Conservation (phyloP, 2,329 filamentous ascomycete species). For the Scopulariopsis brevicaulis region DNA sequence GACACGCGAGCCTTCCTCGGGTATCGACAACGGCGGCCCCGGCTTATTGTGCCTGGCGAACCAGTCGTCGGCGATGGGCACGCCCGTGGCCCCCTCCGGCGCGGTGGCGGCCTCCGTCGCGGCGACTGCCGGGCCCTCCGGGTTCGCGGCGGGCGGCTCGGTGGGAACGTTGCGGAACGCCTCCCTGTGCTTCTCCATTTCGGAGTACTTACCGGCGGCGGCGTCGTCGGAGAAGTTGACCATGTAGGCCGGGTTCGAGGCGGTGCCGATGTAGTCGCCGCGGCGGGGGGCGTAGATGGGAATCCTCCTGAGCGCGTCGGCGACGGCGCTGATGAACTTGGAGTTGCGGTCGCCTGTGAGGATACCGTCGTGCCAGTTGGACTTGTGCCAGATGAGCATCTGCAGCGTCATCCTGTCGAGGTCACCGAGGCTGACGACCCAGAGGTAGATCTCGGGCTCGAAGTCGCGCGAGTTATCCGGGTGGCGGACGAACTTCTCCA, state of each 20-base stretch:
- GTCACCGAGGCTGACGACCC: slow-evolving; percentile 67
- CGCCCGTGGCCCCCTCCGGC: not conserved
- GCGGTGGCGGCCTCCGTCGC: not conserved
- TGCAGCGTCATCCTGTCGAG: slow-evolving; percentile 80
- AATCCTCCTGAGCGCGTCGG: slow-evolving; percentile 73
- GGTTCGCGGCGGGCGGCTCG: slow-evolving; percentile 4
- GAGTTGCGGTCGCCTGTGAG: slow-evolving; percentile 59
- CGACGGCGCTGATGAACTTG: slow-evolving; percentile 94
- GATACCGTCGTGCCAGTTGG: slow-evolving; percentile 75
- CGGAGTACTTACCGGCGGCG: slow-evolving; percentile 51
- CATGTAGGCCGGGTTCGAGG: slow-evolving; percentile 70
- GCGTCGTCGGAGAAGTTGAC: slow-evolving; percentile 62
- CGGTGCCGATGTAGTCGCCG: slow-evolving; percentile 43
- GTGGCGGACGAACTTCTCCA: slow-evolving; percentile 72
- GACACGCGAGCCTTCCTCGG: not conserved
- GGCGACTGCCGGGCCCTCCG: slow-evolving; percentile 6
- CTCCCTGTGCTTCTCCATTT: slow-evolving; percentile 45
- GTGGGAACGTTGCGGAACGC: slow-evolving; percentile 52
- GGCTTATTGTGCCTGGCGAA: not conserved
- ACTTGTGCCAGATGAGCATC: slow-evolving; percentile 83
- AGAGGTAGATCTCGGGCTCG: slow-evolving; percentile 69
- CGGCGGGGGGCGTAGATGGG: slow-evolving; percentile 68
- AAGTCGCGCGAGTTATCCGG: slow-evolving; percentile 88
- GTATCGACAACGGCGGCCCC: not conserved
- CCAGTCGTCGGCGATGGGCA: not conserved